Evolutionary conservation across 2,329 filamentous ascomycete species (phyloP), one percentile per base, ranked within the genome.

Genomic region (Canariomyces notabilis): DNA sequence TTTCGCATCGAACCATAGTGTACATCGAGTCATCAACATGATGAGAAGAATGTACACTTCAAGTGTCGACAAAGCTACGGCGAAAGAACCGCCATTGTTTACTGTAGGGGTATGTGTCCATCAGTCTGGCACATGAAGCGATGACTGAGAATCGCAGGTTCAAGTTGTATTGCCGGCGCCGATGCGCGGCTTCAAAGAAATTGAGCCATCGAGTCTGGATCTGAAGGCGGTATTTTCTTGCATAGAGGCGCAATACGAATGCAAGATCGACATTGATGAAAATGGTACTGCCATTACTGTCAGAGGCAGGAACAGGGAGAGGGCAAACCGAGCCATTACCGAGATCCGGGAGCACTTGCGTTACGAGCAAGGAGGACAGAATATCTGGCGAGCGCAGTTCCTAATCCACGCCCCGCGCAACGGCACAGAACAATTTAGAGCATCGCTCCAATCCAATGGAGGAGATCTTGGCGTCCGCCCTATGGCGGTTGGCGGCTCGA

Each of bases 361-460:
- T 1, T 34, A 48, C 15, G 48, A 41, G 8, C 19, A 45, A 1
- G 49, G 40, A 8, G 50, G 54, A 7, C 41, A 39, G 12, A 44
- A 9, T 14, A 42, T 54, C 34, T 58, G 56, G 56, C 46, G 43
- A 11, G 26, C 50, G 2, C 42, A 14, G 8, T 32, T 48, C 15
- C 34, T 58, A n/a, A 29, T 57, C 32, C 26, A 41, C 21, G 49
- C 53, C 5, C 44, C 45, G 4, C 42, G 20, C 15, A 19, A 34
- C 2, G 37, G 45, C 4, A 35, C 35, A 8, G 6, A 6, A 15
- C 14, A n/a, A 11, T 31, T 49, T 20, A 35, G 22, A 4, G 39
- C 38, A 3, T 16, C 48, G 12, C 47, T 53, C 7, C 33, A 42
- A 9, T 14, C 19, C 6, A 46, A 35, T 20, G 37, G 39, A 21